Percentiles rank a stretch among this genome's conserved stretches.
phyloP scores from a whole-genome alignment of 1,139 yeast genomes.

The Debaryomyces sp. region DNA sequence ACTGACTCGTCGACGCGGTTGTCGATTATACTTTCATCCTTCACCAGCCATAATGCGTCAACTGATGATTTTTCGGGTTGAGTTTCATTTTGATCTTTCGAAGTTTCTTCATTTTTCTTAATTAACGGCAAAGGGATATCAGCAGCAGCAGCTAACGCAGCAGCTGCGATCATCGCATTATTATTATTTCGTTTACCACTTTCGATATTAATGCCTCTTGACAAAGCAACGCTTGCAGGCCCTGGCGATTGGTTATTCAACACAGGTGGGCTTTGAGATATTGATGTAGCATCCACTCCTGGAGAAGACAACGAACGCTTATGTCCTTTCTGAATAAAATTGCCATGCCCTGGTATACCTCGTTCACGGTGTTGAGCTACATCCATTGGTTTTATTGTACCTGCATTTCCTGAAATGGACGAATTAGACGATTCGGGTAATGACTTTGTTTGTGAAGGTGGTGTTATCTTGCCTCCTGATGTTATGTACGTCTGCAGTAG shows the following conservation, averaged over 20 bases:
- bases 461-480: conserved; percentile 2
- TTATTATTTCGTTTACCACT: conserved; percentile 39
- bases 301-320: conserved; percentile 30
- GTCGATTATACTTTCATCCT: not conserved
- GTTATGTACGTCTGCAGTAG: not conserved
- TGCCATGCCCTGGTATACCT: not conserved
- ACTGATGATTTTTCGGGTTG: not conserved
- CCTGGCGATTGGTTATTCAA: conserved; percentile 17
- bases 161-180: conserved; percentile 69
- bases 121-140: conserved; percentile 60
- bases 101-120: conserved; percentile 9
- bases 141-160: conserved; percentile 73
- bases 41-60: not conserved
- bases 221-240: conserved; percentile 24
- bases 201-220: conserved; percentile 43
- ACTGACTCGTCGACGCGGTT: not conserved
- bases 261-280: conserved; percentile 3
- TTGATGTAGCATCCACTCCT: conserved; percentile 11
- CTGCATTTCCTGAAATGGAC: conserved; percentile 6
- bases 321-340: conserved; percentile 16
- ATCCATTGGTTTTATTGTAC: not conserved
- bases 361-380: not conserved
- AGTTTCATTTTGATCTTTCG: not conserved
- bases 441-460: conserved; percentile 9
- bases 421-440: conserved; percentile 8